Conservation (phyloP, 257 asterid genomes). For the Plantago ovata region DNA sequence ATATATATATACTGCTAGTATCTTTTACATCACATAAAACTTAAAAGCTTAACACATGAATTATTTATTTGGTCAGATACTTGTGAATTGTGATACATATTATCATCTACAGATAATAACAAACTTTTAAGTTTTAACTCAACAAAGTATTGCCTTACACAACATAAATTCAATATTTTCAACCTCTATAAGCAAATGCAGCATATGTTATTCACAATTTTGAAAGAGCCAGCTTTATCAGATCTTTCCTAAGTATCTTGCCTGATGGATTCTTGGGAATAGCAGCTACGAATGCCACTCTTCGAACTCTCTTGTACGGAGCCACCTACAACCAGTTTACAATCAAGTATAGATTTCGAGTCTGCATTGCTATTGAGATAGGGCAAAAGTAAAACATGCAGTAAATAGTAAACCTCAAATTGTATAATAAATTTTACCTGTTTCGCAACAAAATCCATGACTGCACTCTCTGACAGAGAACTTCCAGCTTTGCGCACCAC, state of each 20-base stretch:
- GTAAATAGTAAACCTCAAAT: not conserved
- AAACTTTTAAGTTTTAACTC: not conserved
- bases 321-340: constrained; percentile 51
- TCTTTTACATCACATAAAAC: too few relatives aligned
- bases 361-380: not conserved
- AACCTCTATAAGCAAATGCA: not conserved
- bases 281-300: constrained; percentile 68
- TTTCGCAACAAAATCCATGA: constrained; percentile 68
- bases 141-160: not conserved
- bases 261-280: constrained; percentile 96
- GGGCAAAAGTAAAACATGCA: not conserved
- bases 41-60: constrained; percentile 6
- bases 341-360: not conserved
- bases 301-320: constrained; percentile 83
- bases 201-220: constrained; percentile 39
- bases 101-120: constrained; percentile 15
- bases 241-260: constrained; percentile 89
- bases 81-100: too few relatives aligned
- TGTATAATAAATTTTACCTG: constrained; percentile 36
- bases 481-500: constrained; percentile 62
- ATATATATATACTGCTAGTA: too few relatives aligned
- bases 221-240: constrained; percentile 73
- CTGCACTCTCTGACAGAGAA: constrained; percentile 38
- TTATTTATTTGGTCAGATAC: not conserved
- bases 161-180: not conserved